phyloP scores from a whole-genome alignment of 1,284 basidiomycete genomes.

The Apiotrichum gamsii region DNA sequence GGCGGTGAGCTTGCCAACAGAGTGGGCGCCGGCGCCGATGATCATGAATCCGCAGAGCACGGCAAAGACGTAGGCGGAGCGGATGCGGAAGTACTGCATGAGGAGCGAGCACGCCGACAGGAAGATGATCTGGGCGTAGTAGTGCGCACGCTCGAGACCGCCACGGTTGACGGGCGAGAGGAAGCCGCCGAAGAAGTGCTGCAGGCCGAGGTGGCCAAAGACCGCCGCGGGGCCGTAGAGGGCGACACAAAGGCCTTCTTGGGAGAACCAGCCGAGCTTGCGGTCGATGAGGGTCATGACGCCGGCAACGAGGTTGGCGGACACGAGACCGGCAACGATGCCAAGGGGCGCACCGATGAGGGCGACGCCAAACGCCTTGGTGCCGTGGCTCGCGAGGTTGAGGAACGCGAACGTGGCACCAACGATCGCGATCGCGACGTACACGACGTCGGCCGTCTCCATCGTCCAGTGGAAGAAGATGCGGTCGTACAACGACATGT shows the following conservation, averaged over 20 bases:
- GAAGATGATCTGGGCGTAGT: slow-evolving; percentile 59
- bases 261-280: slow-evolving; percentile 57
- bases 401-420: slow-evolving; percentile 48
- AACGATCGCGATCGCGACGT: slow-evolving; percentile 51
- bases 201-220: slow-evolving; percentile 40
- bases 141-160: slow-evolving; percentile 57
- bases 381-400: slow-evolving; percentile 34
- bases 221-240: slow-evolving; percentile 74
- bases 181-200: slow-evolving; percentile 28
- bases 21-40: slow-evolving; percentile 25
- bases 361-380: slow-evolving; percentile 49
- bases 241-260: slow-evolving; percentile 62
- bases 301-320: slow-evolving; percentile 66
- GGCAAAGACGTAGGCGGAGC: slow-evolving; percentile 48
- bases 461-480: slow-evolving; percentile 68
- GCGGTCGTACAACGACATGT: slow-evolving; percentile 64
- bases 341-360: slow-evolving; percentile 52
- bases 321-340: slow-evolving; percentile 51
- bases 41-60: slow-evolving; percentile 28
- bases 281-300: slow-evolving; percentile 65
- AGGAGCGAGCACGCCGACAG: slow-evolving; percentile 52
- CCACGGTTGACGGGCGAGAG: slow-evolving; percentile 25
- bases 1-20: slow-evolving; percentile 6
- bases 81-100: slow-evolving; percentile 48
- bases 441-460: slow-evolving; percentile 63